Conservation (phyloP, 106 monocot species). For the Apostasia ramifera region DNA sequence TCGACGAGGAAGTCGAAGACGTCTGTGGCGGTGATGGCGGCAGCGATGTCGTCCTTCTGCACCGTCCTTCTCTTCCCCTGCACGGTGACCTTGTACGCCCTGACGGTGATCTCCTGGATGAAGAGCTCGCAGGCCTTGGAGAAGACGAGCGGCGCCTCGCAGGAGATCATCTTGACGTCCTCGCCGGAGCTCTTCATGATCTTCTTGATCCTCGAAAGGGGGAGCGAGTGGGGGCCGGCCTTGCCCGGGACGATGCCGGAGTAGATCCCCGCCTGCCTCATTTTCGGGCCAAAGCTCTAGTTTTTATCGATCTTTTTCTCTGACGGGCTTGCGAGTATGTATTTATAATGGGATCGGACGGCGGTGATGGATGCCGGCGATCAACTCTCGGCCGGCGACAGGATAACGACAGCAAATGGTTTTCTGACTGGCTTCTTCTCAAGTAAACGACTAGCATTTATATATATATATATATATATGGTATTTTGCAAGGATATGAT, state of each 20-base stretch:
- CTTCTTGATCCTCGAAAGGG: constrained; percentile 41
- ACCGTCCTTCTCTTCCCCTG: constrained; percentile 33
- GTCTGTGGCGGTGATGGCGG: constrained; percentile 24
- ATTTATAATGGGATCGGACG: no score
- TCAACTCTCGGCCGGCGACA: no score
- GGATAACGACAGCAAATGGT: no score
- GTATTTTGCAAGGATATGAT: no score
- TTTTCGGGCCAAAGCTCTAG: neutral
- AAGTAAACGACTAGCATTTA: no score
- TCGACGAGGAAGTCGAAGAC: constrained; percentile 31
- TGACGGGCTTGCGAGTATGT: no score
- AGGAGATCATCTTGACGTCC: constrained; percentile 40
- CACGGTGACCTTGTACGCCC: constrained; percentile 26
- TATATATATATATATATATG: no score
- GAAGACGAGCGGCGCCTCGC: constrained; percentile 34
- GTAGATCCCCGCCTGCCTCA: constrained; percentile 32
- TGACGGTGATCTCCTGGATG: constrained; percentile 24
- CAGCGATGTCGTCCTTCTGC: constrained; percentile 30
- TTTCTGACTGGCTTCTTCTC: no score
- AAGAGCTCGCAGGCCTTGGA: constrained; percentile 40
- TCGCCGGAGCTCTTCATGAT: constrained; percentile 37
- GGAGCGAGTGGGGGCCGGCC: constrained; percentile 31
- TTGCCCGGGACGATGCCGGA: constrained; percentile 27
- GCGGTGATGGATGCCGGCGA: no score
- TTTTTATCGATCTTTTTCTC: no score